Base-by-base conservation (phyloP, 306 rosid genomes). In the Prunus kanzakura region DNA sequence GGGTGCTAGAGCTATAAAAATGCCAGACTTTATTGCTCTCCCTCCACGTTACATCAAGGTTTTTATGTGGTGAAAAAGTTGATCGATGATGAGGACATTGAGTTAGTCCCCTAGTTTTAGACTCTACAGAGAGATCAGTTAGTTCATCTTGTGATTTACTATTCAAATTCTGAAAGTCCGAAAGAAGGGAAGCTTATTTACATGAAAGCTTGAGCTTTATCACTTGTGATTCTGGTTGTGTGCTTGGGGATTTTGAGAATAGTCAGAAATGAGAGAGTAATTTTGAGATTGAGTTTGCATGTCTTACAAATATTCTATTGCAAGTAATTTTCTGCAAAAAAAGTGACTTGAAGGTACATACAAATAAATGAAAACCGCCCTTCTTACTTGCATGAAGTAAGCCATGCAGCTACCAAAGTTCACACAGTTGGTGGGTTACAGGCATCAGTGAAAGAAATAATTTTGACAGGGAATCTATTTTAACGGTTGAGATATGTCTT, bases 1-100 rank as follows among this genome's bases (percentile, higher is more conserved):
- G 38, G 67, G 64, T 83, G 57, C 74, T 22, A 46, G 14, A 46
- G 35, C 25, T 65, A 47, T 70, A 49, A 14, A 69, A 64, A 47
- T 73, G 64, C 55, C 64, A 60, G 45, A 65, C 79, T 75, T 77
- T 67, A 23, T 83, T 58, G 51, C 69, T 11, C 54, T 49, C 54
- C 16, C 16, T 49, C 19, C 54, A 49, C 14, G 54, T 6, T 82
- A 84, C 79, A 66, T 23, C 23, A 61, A 80, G 78, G 64, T 56
- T 67, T 38, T 54, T 71, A 64, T 86, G 84, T 82, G 89, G 87
- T 82, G 89, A 82, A 88, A 88, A 86, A 83, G 76, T 84, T 76
- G 80, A 25, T 25, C 25, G 25, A 79, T 74, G 80, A 79, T 67
- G 80, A 76, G 82, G 85, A 74, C 81, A 63, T 74, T 55, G 67